Base-by-base conservation (phyloP, 192 early-diverging fungal genomes). In the Chytriomyces sp. region DNA sequence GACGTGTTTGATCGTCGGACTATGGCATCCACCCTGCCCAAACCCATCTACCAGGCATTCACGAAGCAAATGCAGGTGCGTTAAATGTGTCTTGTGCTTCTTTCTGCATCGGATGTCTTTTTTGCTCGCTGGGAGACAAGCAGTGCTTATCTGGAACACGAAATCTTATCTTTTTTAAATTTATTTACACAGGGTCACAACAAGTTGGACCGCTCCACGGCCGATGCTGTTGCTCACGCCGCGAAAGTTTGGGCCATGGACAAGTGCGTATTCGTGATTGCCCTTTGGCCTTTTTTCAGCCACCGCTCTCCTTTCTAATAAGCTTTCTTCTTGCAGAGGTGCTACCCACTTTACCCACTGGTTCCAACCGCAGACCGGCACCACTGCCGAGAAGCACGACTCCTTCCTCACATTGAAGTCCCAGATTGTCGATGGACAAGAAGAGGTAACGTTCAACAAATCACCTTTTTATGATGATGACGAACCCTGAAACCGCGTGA, bases 371-470 rank as follows among this genome's bases (percentile, higher is more conserved):
- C 94, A 97, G 89, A 99, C 96, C 7, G 97, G 92, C 65, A 90
- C 94, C 61, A 99, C 97, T 61, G 97, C 97, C 76, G 96, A 97
- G 88, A 99, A 99, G 89, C 97, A 99, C 85, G 97, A 99, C 88
- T 90, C 94, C 61, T 99, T 99, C 90, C 85, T 99, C 82, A 91
- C 92, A 24, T 85, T 98, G 43, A 93, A 94, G 81, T 91, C 91
- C 57, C 90, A 83, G 77, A 92, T 93, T 66, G 89, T 88, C 72
- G 87, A 91, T 65, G 92, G 93, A 61, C 91, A 94, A 75, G 94
- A 95, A 81, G 95, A 96, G 87, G 87, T 91, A 81, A 44, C 64
- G 28, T 18, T 74, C 60, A 13, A 35, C 28, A 50, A 3, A 16
- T 26, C 77, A 50, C 50, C 45, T 82, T 43, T 59, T 75, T 77